Percentiles rank a stretch among this genome's conserved stretches.
Evolutionary conservation across 2,329 filamentous ascomycete species (phyloP).

Genomic region (Colletotrichum sp.): DNA sequence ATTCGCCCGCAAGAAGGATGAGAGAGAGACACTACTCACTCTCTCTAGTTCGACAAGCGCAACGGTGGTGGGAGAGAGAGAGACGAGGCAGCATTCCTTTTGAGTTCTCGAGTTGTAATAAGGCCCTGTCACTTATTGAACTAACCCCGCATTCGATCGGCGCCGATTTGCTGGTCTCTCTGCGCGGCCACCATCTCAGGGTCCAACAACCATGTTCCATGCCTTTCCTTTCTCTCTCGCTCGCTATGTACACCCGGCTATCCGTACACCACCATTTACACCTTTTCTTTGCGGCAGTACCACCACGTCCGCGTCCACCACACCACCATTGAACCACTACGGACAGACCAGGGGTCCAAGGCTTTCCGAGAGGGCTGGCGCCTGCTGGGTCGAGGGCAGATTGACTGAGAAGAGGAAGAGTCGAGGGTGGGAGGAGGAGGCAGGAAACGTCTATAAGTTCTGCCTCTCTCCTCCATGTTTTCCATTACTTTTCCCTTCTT

Average conservation of each 20-base stretch:
- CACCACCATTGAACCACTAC: neutral
- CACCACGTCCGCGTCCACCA: neutral
- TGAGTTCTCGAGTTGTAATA: slow-evolving; percentile 13
- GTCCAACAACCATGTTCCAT: slow-evolving; percentile 18
- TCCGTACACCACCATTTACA: slow-evolving; percentile 4
- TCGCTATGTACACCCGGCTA: slow-evolving; percentile 1
- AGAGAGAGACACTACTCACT: neutral
- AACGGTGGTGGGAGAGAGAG: neutral
- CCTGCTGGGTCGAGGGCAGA: neutral
- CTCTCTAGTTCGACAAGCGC: neutral
- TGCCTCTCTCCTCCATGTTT: neutral
- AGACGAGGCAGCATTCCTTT: neutral
- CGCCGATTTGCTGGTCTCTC: slow-evolving; percentile 5
- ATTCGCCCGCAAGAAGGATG: slow-evolving; percentile 1
- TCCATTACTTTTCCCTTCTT: rapidly evolving
- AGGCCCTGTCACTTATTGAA: slow-evolving; percentile 14
- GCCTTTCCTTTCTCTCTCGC: neutral
- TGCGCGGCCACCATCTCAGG: slow-evolving; percentile 13
- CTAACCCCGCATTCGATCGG: slow-evolving; percentile 19
- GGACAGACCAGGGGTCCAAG: slow-evolving; percentile 20
- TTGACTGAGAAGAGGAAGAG: neutral
- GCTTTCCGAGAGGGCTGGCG: neutral
- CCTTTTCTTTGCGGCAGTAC: neutral
- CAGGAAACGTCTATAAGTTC: slow-evolving; percentile 14
- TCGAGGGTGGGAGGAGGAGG: neutral